Percentiles rank a stretch among this genome's conserved stretches.
These are phyloP conservation scores for Verticillium albo-atrum DNA, from an alignment of 2,329 filamentous ascomycete genomes.

Conservation along the genomic window DNA sequence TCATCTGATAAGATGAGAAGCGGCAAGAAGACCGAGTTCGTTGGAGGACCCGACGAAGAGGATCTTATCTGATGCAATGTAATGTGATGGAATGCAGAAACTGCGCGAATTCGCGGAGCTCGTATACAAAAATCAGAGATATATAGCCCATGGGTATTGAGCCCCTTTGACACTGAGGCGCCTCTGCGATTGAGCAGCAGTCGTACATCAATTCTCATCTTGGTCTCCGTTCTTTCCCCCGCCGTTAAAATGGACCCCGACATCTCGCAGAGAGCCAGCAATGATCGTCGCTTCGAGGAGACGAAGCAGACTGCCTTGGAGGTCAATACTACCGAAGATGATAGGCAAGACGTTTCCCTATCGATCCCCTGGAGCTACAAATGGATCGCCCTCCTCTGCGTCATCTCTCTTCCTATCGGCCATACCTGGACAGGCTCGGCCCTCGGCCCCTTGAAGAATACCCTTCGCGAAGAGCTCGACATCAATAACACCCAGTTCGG, in stretches of 20 bases:
- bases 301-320: neutral
- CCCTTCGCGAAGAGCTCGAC: slow-evolving; percentile 14
- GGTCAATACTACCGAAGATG: neutral
- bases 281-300: neutral
- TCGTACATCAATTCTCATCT: no score
- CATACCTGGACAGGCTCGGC: slow-evolving; percentile 15
- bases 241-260: neutral
- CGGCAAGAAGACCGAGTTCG: neutral
- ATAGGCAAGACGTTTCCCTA: neutral
- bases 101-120: neutral
- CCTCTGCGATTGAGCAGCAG: no score
- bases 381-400: slow-evolving; percentile 16
- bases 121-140: neutral
- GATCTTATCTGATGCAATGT: neutral
- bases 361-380: slow-evolving; percentile 16
- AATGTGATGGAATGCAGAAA: neutral
- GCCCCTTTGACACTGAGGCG: no score
- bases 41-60: neutral
- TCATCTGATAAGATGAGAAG: neutral
- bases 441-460: slow-evolving; percentile 18
- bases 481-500: slow-evolving; percentile 19
- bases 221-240: neutral
- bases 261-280: neutral
- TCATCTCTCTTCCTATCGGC: slow-evolving; percentile 16
- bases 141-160: neutral